phyloP scores from a whole-genome alignment of 768 basidiomycete species.

The Amanita rubescens region DNA sequence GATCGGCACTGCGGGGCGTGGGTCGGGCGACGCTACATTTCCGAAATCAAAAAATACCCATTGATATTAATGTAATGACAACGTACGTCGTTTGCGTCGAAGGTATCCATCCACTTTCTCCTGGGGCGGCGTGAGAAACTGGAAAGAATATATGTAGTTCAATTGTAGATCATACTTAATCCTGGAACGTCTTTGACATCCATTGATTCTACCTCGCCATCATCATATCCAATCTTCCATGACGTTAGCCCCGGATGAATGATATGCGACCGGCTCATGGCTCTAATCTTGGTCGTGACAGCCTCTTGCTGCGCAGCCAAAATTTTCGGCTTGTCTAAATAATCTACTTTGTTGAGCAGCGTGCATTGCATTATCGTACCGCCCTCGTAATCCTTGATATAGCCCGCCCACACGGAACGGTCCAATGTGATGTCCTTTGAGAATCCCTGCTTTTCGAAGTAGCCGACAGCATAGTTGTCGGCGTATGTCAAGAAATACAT shows the following conservation, averaged over 20 bases:
- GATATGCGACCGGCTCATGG: slow-evolving; percentile 80
- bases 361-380: slow-evolving; percentile 99
- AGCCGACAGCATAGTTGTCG: slow-evolving; percentile 98
- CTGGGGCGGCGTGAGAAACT: slow-evolving; percentile 28
- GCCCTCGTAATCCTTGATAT: slow-evolving; percentile 99
- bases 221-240: slow-evolving; percentile 56
- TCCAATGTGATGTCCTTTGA: slow-evolving; percentile 95
- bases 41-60: neutral
- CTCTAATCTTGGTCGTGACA: slow-evolving; percentile 80
- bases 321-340: slow-evolving; percentile 72
- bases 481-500: slow-evolving; percentile 97
- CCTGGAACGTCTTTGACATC: slow-evolving; percentile 85
- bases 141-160: slow-evolving; percentile 8
- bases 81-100: slow-evolving; percentile 70
- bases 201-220: slow-evolving; percentile 42
- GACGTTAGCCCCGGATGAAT: slow-evolving; percentile 67
- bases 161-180: slow-evolving; percentile 44
- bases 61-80: neutral
- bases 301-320: slow-evolving; percentile 83
- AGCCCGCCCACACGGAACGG: slow-evolving; percentile 91
- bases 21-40: slow-evolving; percentile 26
- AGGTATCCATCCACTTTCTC: slow-evolving; percentile 89
- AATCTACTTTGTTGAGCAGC: slow-evolving; percentile 89
- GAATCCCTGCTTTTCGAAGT: slow-evolving; percentile 99
- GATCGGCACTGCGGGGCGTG: slow-evolving; percentile 42